A percentile compares a stretch with the other conserved stretches of the same genome.
phyloP scores from a whole-genome alignment of 441 rosid species.

The Eruca vesicaria region DNA sequence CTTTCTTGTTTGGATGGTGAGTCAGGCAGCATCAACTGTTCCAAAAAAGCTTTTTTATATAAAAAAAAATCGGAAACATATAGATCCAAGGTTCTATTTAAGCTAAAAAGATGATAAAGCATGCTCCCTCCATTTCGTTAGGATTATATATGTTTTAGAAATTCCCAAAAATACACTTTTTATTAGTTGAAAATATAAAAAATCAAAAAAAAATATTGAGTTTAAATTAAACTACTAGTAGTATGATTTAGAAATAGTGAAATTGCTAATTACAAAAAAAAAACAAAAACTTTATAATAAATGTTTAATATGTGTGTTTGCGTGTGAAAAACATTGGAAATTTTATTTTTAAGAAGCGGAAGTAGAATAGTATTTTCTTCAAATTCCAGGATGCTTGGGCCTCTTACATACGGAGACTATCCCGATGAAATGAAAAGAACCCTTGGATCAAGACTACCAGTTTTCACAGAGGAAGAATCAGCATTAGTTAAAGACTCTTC shows the following conservation, averaged over 20 bases:
- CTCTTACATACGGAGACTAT: background rate
- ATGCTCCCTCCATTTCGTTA: background rate
- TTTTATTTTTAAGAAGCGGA: background rate
- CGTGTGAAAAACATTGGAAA: background rate
- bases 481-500: background rate
- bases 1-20: slow-evolving; percentile 60
- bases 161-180: background rate
- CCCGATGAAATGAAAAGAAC: background rate
- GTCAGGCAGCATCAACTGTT: background rate
- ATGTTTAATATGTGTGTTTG: background rate
- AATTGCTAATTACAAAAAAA: background rate
- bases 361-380: background rate
- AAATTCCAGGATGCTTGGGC: background rate
- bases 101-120: background rate
- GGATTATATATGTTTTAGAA: background rate
- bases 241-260: background rate
- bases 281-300: too few species aligned
- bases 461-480: background rate
- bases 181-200: too few species aligned
- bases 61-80: background rate
- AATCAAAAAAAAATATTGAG: background rate
- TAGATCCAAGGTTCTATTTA: background rate
- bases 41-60: background rate
- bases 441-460: slow-evolving; percentile 1
- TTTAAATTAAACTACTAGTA: background rate